These are phyloP conservation scores for Lachnellula arida DNA, from an alignment of 2,329 filamentous ascomycete genomes.

Conservation along the genomic window DNA sequence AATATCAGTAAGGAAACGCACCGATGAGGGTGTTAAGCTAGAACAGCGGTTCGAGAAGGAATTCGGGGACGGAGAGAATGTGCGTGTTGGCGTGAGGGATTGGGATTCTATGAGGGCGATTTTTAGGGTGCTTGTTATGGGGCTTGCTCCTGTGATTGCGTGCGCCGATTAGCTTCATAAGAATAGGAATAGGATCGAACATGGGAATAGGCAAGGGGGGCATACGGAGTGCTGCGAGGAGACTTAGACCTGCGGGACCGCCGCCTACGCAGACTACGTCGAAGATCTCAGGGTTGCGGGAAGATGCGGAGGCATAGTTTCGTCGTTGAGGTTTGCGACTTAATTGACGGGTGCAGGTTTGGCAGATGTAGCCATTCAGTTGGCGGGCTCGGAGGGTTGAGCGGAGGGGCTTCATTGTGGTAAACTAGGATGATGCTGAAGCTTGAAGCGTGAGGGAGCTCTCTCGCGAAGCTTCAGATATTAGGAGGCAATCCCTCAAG, in stretches of 20 bases:
- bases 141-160: constrained; percentile 61
- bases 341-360: constrained; percentile 24
- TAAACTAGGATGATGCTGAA: not conserved
- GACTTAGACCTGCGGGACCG: constrained; percentile 64
- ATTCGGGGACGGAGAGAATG: constrained; percentile 61
- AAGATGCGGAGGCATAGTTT: constrained; percentile 19
- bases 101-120: constrained; percentile 89
- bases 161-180: not conserved
- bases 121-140: constrained; percentile 69
- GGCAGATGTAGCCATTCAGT: constrained; percentile 22
- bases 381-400: constrained; percentile 10
- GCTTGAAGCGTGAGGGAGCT: not conserved
- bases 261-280: constrained; percentile 35
- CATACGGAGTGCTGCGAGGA: constrained; percentile 71
- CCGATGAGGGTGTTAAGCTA: constrained; percentile 84
- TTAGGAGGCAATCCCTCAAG: not conserved
- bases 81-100: constrained; percentile 65
- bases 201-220: not conserved
- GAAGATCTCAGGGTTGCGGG: constrained; percentile 25
- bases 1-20: constrained; percentile 75
- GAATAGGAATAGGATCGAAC: not conserved
- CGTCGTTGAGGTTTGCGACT: constrained; percentile 14
- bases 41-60: constrained; percentile 92
- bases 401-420: constrained; percentile 17
- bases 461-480: no score